Base-by-base conservation (phyloP, 2,329 filamentous ascomycete species). In the Sporothrix globosa region DNA sequence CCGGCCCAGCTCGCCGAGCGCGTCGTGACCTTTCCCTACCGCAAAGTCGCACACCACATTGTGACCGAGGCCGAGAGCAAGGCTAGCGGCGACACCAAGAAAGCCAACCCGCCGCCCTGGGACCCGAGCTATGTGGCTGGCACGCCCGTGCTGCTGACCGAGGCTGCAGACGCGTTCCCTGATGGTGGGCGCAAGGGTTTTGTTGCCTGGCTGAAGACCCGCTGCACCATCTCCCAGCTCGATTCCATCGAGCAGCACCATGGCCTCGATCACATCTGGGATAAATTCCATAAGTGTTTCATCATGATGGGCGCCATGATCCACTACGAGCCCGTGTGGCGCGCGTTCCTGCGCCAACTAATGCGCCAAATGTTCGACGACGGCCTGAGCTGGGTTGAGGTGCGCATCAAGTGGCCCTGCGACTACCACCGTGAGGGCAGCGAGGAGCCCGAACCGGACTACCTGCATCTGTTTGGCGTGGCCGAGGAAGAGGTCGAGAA, bases 321-420 rank as follows among this genome's bases (percentile, higher is more conserved):
- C 65, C 92, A 91, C 80, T 97, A 97, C 80, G 95, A 97, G 80
- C 94, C 94, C 17, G 92, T 98, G 73, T 95, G 92, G 81, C 88
- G 93, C 30, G 83, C 84, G 21, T 96, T 93, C 76, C 81, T 97
- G 72, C 88, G 86, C 39, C 86, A 87, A 27, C 84, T 97, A 75
- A 87, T 97, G 79, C 82, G 82, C 65, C 85, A 90, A 63, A 83
- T 97, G 27, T 84, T 90, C n/a, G 87, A 87, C 4, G 95, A 99
- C 78, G 93, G 93, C 4, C 88, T 97, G 41, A 88, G 85, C 76
- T 98, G 93, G 85, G 91, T 91, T 17, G 96, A 98, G 77, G 82
- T 97, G 72, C 86, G 86, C 67, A 87, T 91, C 68, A 90, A 89
- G 0, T 97, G 96, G 84, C 84, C 85, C 1, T 86, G 90, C 13